Evolutionary conservation across 768 basidiomycete species (phyloP).

Genomic region (Pisolithus orientalis): DNA sequence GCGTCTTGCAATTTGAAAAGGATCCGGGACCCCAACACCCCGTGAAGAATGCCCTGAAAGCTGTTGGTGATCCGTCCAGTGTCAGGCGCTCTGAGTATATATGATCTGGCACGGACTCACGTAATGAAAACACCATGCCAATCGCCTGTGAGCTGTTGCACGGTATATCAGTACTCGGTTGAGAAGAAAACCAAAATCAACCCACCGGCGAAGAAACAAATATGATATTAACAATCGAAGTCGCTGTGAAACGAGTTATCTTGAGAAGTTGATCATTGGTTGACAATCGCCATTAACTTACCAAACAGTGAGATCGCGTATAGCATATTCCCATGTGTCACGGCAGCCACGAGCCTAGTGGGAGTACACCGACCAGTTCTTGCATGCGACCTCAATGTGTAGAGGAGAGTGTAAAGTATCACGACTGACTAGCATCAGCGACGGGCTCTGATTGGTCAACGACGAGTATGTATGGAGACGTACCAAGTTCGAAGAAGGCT

Average conservation of each 20-base stretch:
- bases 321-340: conserved; percentile 5
- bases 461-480: background rate
- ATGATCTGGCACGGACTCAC: background rate
- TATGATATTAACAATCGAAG: conserved; percentile 3
- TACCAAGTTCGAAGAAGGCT: conserved; percentile 5
- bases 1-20: conserved; percentile 5
- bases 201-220: conserved; percentile 6
- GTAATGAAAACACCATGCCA: conserved; percentile 5
- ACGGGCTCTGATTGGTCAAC: background rate
- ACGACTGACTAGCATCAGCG: background rate
- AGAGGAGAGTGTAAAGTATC: background rate
- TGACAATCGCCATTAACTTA: background rate
- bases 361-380: background rate
- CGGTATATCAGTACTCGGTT: background rate
- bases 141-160: conserved; percentile 1
- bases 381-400: background rate
- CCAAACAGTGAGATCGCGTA: conserved; percentile 6
- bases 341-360: background rate
- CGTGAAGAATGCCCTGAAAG: conserved; percentile 7
- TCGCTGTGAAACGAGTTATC: background rate
- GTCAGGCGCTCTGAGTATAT: background rate
- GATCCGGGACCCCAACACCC: conserved; percentile 9
- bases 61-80: background rate
- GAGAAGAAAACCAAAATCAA: background rate
- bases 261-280: no score